Conservation (phyloP, 2,329 filamentous ascomycete genomes). For the Fusarium clavum region DNA sequence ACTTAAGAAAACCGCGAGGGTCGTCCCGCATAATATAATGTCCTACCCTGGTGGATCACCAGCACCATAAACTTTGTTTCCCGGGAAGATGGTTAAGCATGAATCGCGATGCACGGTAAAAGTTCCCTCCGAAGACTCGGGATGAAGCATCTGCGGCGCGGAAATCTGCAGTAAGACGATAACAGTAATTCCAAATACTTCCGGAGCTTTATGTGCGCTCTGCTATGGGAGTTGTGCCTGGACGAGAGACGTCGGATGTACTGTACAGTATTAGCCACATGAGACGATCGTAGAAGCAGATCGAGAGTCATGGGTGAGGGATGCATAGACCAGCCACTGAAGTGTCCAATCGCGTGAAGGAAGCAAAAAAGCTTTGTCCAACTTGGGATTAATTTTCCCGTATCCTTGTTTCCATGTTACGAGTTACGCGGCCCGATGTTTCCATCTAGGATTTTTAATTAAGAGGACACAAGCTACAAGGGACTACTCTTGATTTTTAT, state of each 20-base stretch:
- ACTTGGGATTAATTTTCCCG: slow-evolving; percentile 11
- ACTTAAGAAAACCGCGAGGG: slow-evolving; percentile 3
- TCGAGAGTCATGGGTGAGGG: slow-evolving; percentile 12
- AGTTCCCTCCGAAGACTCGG: not conserved
- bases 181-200: not conserved
- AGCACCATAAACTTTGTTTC: not conserved
- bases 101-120: slow-evolving; percentile 8
- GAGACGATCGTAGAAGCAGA: not conserved
- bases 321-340: not conserved
- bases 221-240: not conserved
- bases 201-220: not conserved
- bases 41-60: slow-evolving; percentile 5
- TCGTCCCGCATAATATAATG: slow-evolving; percentile 1
- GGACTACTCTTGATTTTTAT: not conserved
- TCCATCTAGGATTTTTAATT: not conserved
- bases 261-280: not conserved
- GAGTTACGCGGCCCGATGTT: slow-evolving; percentile 14
- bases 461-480: not conserved
- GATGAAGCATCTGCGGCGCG: slow-evolving; percentile 11
- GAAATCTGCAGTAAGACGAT: not conserved
- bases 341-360: not conserved
- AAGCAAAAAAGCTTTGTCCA: not conserved
- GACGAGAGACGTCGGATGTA: not conserved
- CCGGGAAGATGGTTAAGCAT: slow-evolving; percentile 7
- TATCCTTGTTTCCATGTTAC: slow-evolving; percentile 17